Conservation (phyloP, 2,329 filamentous ascomycete genomes). For the Scedosporium dehoogii region DNA sequence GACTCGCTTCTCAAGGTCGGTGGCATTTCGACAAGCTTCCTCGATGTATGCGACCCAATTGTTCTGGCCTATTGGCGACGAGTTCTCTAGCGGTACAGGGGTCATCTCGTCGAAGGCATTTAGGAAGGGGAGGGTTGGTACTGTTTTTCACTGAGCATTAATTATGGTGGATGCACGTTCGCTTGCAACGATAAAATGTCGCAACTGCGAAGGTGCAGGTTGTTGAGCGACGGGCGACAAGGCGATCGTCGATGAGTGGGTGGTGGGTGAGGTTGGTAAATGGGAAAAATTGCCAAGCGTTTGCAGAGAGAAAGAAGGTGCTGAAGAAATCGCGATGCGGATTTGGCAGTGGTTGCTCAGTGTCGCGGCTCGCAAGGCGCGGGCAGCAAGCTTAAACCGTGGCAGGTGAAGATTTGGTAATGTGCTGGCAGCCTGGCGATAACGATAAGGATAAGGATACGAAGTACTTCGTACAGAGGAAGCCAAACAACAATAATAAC, state of each 20-base stretch:
- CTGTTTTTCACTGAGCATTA: background rate
- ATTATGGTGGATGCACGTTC: background rate
- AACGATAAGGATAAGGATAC: too few relatives aligned
- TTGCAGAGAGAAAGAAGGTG: background rate
- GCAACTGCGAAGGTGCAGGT: background rate
- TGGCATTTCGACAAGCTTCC: constrained; percentile 53
- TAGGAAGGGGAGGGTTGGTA: background rate
- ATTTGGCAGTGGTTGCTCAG: background rate
- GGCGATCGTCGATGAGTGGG: background rate
- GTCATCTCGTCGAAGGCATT: background rate
- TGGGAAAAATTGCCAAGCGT: background rate
- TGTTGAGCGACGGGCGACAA: background rate
- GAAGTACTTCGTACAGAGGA: too few relatives aligned
- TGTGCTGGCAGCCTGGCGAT: too few relatives aligned
- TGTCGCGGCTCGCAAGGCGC: background rate
- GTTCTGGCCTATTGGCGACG: constrained; percentile 59
- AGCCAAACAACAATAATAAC: too few relatives aligned
- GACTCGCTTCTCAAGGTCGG: constrained; percentile 57
- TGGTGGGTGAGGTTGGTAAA: background rate
- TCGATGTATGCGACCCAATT: constrained; percentile 70
- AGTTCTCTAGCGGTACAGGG: constrained; percentile 6
- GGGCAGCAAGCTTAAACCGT: background rate
- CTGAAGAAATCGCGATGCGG: background rate
- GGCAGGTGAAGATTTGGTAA: background rate
- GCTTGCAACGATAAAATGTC: background rate